Base-by-base conservation (phyloP, 352 stramenopile genomes). In the Blastocystis sp. region DNA sequence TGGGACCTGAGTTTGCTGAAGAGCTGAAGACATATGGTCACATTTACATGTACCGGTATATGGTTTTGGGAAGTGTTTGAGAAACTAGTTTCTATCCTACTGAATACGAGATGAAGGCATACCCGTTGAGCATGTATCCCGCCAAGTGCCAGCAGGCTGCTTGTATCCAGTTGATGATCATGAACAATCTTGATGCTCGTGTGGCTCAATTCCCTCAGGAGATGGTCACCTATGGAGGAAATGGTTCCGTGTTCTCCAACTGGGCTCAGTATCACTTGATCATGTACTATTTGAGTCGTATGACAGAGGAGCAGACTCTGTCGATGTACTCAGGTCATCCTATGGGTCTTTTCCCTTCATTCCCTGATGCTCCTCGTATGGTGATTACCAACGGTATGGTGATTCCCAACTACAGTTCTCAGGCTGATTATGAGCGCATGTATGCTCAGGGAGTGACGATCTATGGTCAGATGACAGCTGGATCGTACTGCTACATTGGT, bases 401-500 rank as follows among this genome's bases (percentile, higher is more conserved):
- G 90, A 94, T 95, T 88, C 93, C 93, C 42, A 95, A 95, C 90
- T 95, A 95, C 89, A 94, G 91, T 65, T 92, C 90, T 7, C 91
- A 92, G 66, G 91, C 92, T 42, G 92, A 93, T 89, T 94, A 94
- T 89, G 92, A 95, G 89, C 93, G 93, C 89, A 90, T 93, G 67
- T 95, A 95, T 78, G 93, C 93, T 52, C 91, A 93, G 89, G 93
- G 92, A 81, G 93, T 93, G 75, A 93, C 92, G 54, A 85, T 85
- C 58, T 95, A 94, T 87, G 93, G 93, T 21, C 93, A 95, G 88
- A 95, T 95, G 93, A 95, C 93, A 16, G 93, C 93, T 1, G 93
- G 93, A n/a, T 93, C 90, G 89, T 95, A 94, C 90, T 95, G 92
- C 89, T 95, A 95, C 91, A 95, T 95, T 67, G 93, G 93, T 11